Base-by-base conservation (phyloP, 257 asterid species). In the Plantago ovata region DNA sequence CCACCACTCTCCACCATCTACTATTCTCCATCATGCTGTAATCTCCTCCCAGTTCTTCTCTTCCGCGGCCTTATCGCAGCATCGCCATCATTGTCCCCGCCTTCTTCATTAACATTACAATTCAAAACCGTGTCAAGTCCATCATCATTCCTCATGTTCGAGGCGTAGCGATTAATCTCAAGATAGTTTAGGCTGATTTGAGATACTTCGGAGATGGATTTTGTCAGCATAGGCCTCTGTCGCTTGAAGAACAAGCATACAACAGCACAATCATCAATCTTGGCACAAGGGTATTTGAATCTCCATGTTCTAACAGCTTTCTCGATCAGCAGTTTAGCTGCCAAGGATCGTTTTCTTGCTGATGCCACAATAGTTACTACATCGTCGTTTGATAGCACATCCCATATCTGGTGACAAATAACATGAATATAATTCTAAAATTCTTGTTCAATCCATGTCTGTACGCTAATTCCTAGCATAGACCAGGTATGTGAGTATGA, bases 101-200 rank as follows among this genome's bases (percentile, higher is more conserved):
- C 55, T 10, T 50, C 66, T 16, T 54, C 85, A 0, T 58, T 53
- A 3, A 60, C 16, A 39, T 78, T 62, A 59, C 62, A 69, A 41
- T 90, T 78, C 62, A 90, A 67, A 18, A 90, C 85, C 0, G 96
- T 90, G 12, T 90, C 96, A 6, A 87, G 84, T 2, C 83, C 95
- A 13, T 86, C 96, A 11, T 81, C 86, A 10, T 71, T 79, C 48
- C 70, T 69, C 5, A 60, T 68, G 42, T 72, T 80, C 6, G 68
- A 58, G 6, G 64, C 39, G 40, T 63, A 53, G 44, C 71, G 69
- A 2, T 28, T 55, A 16, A 63, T 14, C 18, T 74, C 87, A 5
- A 72, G 12, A 23, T 67, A 62, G 66, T 70, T 81, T 53, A 65
- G 60, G 72, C 83, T 81, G 13, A 67, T 60, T 7, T 76, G 76